Evolutionary conservation across 176 grass and related monocot genomes (phyloP), one percentile per base, ranked within the genome.

Genomic region (Phoenix dactylifera): DNA sequence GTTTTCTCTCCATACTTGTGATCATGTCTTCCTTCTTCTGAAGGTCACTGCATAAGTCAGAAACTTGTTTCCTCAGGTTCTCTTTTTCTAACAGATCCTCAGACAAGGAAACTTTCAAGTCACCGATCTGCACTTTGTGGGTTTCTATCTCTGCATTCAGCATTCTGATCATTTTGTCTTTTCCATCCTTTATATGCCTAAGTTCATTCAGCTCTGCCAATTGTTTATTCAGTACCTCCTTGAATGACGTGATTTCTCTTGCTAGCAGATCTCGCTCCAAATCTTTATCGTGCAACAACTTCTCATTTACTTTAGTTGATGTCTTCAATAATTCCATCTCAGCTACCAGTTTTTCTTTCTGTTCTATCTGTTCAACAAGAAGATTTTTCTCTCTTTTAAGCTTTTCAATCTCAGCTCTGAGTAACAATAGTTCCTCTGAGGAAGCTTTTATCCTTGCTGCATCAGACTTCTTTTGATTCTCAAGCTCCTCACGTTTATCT

Each of bases 61-160:
- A 67, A 57, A 82, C 74, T 62, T 79, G 74, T 50, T 71, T 78
- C 23, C 75, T 74, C 51, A 85, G 74, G 58, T 74, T 88, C 55
- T 81, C 65, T 59, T 89, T 88, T 79, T 95, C 85, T 50, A 72
- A 79, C 55, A 82, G 62, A 16, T 85, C 82, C 70, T 77, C 74
- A n/a, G 85, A 95, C 61, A 85, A n/a, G 19, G 67, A 75, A 6
- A 16, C 64, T 49, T 95, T 84, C 39, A 85, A 62, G 32, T 77
- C 67, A 26, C 70, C 69, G 16, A 79, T 79, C 59, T 80, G 72
- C 25, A 85, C 67, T 76, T 82, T 83, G 22, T 78, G 54, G 9
- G 63, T 81, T 73, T 80, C 70, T 35, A 83, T 77, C 22, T 88
- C 82, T 73, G 77, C 72, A 70, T 77, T 83, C 54, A 92, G 60